These are phyloP conservation scores for Botryotinia narcissicola DNA, from an alignment of 2,329 filamentous ascomycete genomes.

Conservation along the genomic window DNA sequence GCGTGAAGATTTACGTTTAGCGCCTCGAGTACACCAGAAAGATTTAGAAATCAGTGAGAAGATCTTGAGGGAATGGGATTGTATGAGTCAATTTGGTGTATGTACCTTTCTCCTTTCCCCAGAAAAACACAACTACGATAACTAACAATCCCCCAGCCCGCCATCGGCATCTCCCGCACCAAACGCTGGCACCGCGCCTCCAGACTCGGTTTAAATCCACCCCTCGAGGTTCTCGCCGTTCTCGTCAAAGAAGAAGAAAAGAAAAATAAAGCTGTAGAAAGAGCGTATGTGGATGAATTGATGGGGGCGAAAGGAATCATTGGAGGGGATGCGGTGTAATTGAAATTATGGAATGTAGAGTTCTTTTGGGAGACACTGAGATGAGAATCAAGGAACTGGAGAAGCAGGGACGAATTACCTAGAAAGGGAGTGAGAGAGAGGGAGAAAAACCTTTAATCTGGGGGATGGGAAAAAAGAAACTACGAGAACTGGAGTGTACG, in stretches of 20 bases:
- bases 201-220: constrained; percentile 77
- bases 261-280: constrained; percentile 54
- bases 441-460: not conserved
- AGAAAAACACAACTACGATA: not conserved
- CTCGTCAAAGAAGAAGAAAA: constrained; percentile 68
- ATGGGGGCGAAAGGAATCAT: constrained; percentile 47
- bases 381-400: not conserved
- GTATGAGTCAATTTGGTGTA: constrained; percentile 88
- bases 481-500: not conserved
- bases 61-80: constrained; percentile 87
- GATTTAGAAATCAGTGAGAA: constrained; percentile 74
- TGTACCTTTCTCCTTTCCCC: constrained; percentile 43
- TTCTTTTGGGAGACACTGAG: not conserved
- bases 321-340: constrained; percentile 20
- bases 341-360: not conserved
- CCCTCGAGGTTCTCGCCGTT: constrained; percentile 85
- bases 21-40: constrained; percentile 74
- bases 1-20: constrained; percentile 66
- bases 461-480: not conserved
- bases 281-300: constrained; percentile 71
- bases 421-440: not conserved
- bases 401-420: not conserved
- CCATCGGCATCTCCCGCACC: constrained; percentile 76
- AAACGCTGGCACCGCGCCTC: constrained; percentile 89
- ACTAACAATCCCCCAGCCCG: constrained; percentile 58